Evolutionary conservation across 2,329 filamentous ascomycete genomes (phyloP).

Genomic region (Botrytis paeoniae): DNA sequence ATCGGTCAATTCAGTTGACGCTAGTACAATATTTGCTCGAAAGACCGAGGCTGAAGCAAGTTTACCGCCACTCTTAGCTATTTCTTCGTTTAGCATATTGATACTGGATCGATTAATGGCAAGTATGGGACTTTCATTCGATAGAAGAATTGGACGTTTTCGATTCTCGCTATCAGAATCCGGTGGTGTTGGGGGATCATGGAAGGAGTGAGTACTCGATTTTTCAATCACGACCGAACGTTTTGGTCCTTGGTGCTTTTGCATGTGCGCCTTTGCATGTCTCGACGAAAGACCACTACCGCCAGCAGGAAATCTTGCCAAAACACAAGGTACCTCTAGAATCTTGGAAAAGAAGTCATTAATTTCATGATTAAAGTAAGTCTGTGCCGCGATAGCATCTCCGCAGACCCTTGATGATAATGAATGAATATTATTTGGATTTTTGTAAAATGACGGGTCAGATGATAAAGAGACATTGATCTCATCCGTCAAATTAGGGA

Average conservation of each 20-base stretch:
- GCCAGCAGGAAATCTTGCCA: constrained; percentile 78
- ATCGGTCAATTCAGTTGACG: constrained; percentile 40
- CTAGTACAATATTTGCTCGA: constrained; percentile 81
- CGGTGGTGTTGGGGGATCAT: constrained; percentile 51
- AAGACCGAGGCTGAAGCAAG: constrained; percentile 72
- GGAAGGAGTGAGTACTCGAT: constrained; percentile 51
- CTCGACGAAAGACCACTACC: constrained; percentile 58
- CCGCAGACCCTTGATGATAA: constrained; percentile 74
- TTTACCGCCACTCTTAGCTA: constrained; percentile 60
- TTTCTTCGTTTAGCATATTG: constrained; percentile 70
- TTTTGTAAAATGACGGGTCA: constrained; percentile 56
- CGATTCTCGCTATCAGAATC: constrained; percentile 53
- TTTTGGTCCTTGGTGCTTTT: constrained; percentile 50
- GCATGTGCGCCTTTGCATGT: constrained; percentile 68
- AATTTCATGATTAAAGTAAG: constrained; percentile 64
- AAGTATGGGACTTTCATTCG: constrained; percentile 93
- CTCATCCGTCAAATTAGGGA: constrained; percentile 35
- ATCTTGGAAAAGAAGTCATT: constrained; percentile 74
- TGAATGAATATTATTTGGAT: constrained; percentile 40
- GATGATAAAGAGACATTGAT: constrained; percentile 63
- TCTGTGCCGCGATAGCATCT: constrained; percentile 67
- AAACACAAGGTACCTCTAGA: constrained; percentile 74
- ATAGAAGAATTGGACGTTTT: constrained; percentile 64
- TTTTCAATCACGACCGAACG: constrained; percentile 22
- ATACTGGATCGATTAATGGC: constrained; percentile 79